phyloP scores from a whole-genome alignment of 2,329 filamentous ascomycete genomes.

The Tolypocladium ophioglossoides region DNA sequence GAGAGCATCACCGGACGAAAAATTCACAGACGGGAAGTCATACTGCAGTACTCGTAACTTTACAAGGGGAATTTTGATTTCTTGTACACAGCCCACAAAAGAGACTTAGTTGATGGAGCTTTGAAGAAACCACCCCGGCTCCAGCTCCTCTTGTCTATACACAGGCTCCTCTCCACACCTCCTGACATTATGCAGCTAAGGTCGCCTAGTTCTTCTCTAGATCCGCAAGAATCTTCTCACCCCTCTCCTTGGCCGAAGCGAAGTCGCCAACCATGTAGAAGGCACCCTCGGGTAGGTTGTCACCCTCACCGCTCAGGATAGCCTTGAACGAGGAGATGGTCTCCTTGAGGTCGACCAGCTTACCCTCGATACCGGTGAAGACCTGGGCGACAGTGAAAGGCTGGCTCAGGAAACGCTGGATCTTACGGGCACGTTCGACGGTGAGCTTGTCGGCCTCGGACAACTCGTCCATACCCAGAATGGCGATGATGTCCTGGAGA shows the following conservation, averaged over 20 bases:
- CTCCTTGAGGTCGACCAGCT: conserved; percentile 96
- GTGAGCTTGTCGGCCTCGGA: conserved; percentile 99
- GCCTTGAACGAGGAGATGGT: conserved; percentile 97
- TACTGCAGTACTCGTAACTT: not conserved
- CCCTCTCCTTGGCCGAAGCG: conserved; percentile 86
- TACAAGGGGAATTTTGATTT: conserved; percentile 37
- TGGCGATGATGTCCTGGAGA: conserved; percentile 99
- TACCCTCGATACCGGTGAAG: conserved; percentile 90
- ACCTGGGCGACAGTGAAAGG: conserved; percentile 85
- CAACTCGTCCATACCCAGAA: conserved; percentile 99
- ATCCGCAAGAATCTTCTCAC: conserved; percentile 99
- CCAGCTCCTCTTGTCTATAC: conserved; percentile 48
- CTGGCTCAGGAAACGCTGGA: conserved; percentile 99
- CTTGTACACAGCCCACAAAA: conserved; percentile 54
- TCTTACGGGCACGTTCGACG: conserved; percentile 99
- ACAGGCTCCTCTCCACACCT: conserved; percentile 31
- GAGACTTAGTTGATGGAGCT: conserved; percentile 43
- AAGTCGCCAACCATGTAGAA: conserved; percentile 99
- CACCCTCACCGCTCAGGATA: conserved; percentile 89
- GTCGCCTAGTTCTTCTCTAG: conserved; percentile 54
- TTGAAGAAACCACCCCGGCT: conserved; percentile 37
- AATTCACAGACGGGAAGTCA: not conserved
- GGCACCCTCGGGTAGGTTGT: conserved; percentile 85
- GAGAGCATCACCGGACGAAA: too few relatives aligned
- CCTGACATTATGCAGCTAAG: conserved; percentile 25